Base-by-base conservation (phyloP, 139 green algal species). In the Chlamydomonas sp. region DNA sequence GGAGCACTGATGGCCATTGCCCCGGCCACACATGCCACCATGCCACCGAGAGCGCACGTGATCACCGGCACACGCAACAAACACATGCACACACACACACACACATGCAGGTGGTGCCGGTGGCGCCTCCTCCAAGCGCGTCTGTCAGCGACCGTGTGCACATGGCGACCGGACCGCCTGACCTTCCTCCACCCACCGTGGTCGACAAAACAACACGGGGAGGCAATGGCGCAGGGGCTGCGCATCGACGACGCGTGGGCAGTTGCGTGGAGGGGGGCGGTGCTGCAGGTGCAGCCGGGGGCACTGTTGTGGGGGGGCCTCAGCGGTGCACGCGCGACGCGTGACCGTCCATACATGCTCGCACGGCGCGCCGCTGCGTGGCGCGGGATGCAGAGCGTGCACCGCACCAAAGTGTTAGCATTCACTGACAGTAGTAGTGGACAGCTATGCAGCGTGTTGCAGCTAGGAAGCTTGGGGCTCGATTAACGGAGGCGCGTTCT, bases 131-230 rank as follows among this genome's bases (percentile, higher is more conserved):
- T 3, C 78, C 73, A 3, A 87, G 71, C 13, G 81, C 90, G 20
- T 48, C 58, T 33, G 65, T 84, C 2, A 90, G 90, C 0, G 89
- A 96, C 77, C 79, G 90, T 2, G 62, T 95, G 5, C 87, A 72
- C 58, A n/a, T n/a, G n/a, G 92, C 91, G 43, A 81, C 78, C 31
- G 82, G 31, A 67, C 10, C 29, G 47, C 20, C 5, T 39, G 28
- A 33, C 35, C 81, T 83, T 73, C 49, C 80, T 31, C 73, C 78
- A 2, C 70, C 84, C 26, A 78, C 78, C 3, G 70, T 74, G 62
- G 54, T 78, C 48, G 85, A 85, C 65, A 81, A 94, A 95, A 76
- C 94, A 94, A 73, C 69, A 86, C 22, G 94, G 88, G 88, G 85
- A 95, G 48, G 73, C 70, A 22, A 78, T 88, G 60, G 79, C 87